Evolutionary conservation across 805 yeast species (phyloP).

Genomic region (Barnettozyma populi): DNA sequence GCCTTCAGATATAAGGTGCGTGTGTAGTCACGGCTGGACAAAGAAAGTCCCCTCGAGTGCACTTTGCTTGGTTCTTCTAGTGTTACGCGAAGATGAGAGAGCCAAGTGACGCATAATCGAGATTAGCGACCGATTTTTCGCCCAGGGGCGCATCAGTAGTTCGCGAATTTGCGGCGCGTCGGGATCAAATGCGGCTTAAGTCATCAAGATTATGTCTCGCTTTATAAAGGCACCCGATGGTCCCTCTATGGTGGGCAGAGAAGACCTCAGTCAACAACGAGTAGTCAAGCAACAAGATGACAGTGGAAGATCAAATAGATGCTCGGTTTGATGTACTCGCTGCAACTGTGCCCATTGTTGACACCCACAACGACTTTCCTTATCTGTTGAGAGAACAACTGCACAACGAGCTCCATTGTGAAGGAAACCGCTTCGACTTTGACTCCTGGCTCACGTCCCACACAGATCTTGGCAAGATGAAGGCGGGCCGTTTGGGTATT

Average conservation of each 20-base stretch:
- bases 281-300: neutral
- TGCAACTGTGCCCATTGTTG: constrained; percentile 35
- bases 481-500: constrained; percentile 40
- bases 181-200: neutral
- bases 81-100: neutral
- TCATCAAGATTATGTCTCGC: neutral
- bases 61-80: neutral
- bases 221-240: neutral
- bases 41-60: neutral
- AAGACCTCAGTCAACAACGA: neutral
- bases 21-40: neutral
- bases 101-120: constrained; percentile 1
- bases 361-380: constrained; percentile 49
- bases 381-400: constrained; percentile 41
- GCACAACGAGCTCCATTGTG: constrained; percentile 35
- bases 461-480: constrained; percentile 39
- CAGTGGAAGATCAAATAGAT: constrained; percentile 7
- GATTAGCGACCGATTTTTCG: neutral
- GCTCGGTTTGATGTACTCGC: constrained; percentile 16
- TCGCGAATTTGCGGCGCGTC: neutral
- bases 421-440: constrained; percentile 33
- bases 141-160: neutral
- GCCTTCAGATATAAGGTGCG: neutral
- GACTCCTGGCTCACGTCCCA: constrained; percentile 36
- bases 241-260: neutral